A percentile compares a stretch with the other conserved stretches of the same genome.
These are phyloP conservation scores for Posidonia australis DNA, from an alignment of 106 monocot species.

Conservation along the genomic window DNA sequence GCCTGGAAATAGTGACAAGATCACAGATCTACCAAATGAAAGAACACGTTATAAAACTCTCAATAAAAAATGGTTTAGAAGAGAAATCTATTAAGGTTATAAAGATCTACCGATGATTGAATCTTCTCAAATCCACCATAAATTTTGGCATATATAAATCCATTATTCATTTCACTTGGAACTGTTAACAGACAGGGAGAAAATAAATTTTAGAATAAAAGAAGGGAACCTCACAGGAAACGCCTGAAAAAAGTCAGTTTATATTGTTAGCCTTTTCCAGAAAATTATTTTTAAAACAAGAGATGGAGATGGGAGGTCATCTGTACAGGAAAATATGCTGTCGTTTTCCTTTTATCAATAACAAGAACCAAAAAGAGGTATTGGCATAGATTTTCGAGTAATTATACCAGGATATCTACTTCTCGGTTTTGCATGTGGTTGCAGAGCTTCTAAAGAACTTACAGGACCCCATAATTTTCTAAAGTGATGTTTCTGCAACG, in stretches of 20 bases:
- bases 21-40: slow-evolving; percentile 67
- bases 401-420: slow-evolving; percentile 48
- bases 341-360: too few relatives aligned
- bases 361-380: background rate
- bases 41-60: slow-evolving; percentile 13
- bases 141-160: slow-evolving; percentile 82
- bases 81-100: background rate
- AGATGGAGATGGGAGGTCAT: too few relatives aligned
- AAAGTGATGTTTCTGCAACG: slow-evolving; percentile 33
- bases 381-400: background rate
- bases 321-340: too few relatives aligned
- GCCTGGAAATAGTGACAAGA: slow-evolving; percentile 67
- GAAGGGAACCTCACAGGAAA: slow-evolving; percentile 1
- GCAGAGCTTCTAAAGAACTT: slow-evolving; percentile 50
- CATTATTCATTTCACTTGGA: slow-evolving; percentile 45
- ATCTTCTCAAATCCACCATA: slow-evolving; percentile 90
- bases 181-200: slow-evolving; percentile 28
- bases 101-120: slow-evolving; percentile 63
- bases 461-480: slow-evolving; percentile 76
- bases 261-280: too few relatives aligned
- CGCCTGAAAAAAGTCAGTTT: too few relatives aligned
- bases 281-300: too few relatives aligned
- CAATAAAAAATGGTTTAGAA: background rate
- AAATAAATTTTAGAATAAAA: background rate
- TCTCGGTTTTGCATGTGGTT: slow-evolving; percentile 68